These are phyloP conservation scores for Pseudoturritis turrita DNA, from an alignment of 345 rosid species.

Conservation along the genomic window DNA sequence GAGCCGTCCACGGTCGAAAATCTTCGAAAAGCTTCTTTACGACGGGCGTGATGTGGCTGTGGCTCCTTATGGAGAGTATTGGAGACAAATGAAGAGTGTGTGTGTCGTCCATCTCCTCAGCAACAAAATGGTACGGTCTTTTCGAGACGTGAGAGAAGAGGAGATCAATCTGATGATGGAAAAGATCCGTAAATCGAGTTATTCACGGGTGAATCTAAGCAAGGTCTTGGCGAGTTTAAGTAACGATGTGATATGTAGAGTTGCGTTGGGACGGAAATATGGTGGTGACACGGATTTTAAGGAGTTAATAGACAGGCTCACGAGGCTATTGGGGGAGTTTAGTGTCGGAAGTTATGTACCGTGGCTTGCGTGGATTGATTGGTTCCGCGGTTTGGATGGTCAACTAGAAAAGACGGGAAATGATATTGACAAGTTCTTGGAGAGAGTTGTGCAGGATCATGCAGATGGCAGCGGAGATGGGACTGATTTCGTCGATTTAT, in stretches of 20 bases:
- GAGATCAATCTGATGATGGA: conserved; percentile 36
- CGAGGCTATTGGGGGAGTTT: conserved; percentile 30
- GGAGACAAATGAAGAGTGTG: conserved; percentile 57
- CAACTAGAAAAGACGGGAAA: not conserved
- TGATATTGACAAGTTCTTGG: too few relatives aligned
- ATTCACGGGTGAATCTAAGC: conserved; percentile 36
- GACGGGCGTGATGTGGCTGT: conserved; percentile 29
- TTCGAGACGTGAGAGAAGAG: conserved; percentile 38
- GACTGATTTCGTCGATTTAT: too few relatives aligned
- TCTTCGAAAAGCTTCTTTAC: conserved; percentile 34
- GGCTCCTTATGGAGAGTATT: conserved; percentile 60
- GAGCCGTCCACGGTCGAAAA: conserved; percentile 33
- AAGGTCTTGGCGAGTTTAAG: conserved; percentile 27
- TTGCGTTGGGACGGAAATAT: conserved; percentile 49
- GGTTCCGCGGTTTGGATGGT: conserved; percentile 22
- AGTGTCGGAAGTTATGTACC: conserved; percentile 47
- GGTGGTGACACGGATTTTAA: conserved; percentile 35
- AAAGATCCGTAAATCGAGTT: conserved; percentile 21
- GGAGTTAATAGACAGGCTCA: conserved; percentile 29
- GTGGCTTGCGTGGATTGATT: conserved; percentile 47
- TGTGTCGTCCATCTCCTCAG: conserved; percentile 45
- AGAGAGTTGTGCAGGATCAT: too few relatives aligned
- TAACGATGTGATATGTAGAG: conserved; percentile 47
- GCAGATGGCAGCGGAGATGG: too few relatives aligned
- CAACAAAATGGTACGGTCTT: conserved; percentile 41